A percentile compares a stretch with the other conserved stretches of the same genome.
Evolutionary conservation across 2,329 filamentous ascomycete species (phyloP).

Genomic region (Stagonosporopsis vannaccii): DNA sequence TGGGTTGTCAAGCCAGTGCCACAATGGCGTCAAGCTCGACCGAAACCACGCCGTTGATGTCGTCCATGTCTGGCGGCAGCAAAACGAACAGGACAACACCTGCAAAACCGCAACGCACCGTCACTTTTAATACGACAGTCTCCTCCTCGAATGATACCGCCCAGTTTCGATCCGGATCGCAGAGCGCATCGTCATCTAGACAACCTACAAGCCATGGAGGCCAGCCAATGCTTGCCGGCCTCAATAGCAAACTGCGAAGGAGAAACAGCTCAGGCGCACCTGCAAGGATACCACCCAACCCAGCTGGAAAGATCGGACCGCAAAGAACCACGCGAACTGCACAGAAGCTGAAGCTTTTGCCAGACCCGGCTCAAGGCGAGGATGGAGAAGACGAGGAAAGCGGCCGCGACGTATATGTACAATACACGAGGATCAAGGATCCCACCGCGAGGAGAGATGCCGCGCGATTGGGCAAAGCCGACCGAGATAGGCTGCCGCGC

Average conservation of each 20-base stretch:
- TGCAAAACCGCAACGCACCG: conserved; percentile 63
- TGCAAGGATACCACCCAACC: conserved; percentile 52
- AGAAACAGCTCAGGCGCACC: conserved; percentile 81
- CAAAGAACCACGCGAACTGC: conserved; percentile 95
- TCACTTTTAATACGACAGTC: conserved; percentile 76
- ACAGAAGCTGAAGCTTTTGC: conserved; percentile 96
- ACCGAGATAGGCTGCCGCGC: conserved; percentile 82
- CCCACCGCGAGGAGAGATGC: conserved; percentile 91
- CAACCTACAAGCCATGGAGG: conserved; percentile 48
- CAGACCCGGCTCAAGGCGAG: conserved; percentile 83
- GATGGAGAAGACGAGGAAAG: conserved; percentile 85
- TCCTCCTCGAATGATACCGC: conserved; percentile 52
- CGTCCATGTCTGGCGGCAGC: conserved; percentile 41
- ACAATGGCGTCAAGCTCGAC: conserved; percentile 47
- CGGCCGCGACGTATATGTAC: conserved; percentile 93
- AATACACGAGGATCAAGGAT: conserved; percentile 97
- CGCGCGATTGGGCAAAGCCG: conserved; percentile 89
- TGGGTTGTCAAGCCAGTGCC: neutral
- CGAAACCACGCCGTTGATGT: conserved; percentile 49
- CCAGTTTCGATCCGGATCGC: conserved; percentile 42
- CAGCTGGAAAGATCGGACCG: conserved; percentile 79
- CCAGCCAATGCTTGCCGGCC: conserved; percentile 67
- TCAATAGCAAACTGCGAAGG: conserved; percentile 87
- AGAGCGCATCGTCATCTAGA: conserved; percentile 38
- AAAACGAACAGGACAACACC: conserved; percentile 27